These are phyloP conservation scores for Teratosphaeria gauchensis DNA, from an alignment of 2,329 filamentous ascomycete genomes.

Conservation along the genomic window DNA sequence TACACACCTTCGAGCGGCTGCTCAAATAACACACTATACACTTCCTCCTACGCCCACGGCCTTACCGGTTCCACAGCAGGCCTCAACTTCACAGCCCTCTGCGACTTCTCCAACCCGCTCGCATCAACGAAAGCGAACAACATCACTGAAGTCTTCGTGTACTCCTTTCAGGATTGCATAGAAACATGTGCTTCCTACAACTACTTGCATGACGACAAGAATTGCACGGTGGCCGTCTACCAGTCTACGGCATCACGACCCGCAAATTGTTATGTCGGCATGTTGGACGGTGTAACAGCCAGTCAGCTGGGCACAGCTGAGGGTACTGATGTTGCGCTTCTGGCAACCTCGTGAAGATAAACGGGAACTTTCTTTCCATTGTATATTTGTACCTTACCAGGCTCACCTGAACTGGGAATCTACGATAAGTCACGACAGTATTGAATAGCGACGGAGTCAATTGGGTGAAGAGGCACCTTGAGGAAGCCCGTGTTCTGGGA, in stretches of 20 bases:
- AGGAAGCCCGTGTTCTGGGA: background rate
- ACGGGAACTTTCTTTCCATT: background rate
- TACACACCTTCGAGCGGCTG: slow-evolving; percentile 24
- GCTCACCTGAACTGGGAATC: background rate
- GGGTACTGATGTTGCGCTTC: slow-evolving; percentile 18
- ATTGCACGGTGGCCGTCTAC: slow-evolving; percentile 26
- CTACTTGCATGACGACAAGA: slow-evolving; percentile 10
- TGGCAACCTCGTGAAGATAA: background rate
- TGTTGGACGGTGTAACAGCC: slow-evolving; percentile 7
- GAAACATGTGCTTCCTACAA: slow-evolving; percentile 27
- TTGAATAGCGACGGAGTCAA: background rate
- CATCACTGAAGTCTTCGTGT: slow-evolving; percentile 25
- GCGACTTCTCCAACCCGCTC: slow-evolving; percentile 22
- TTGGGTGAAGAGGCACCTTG: background rate
- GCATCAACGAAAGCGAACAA: slow-evolving; percentile 7
- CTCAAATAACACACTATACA: slow-evolving; percentile 24
- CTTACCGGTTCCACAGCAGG: slow-evolving; percentile 8
- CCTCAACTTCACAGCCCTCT: slow-evolving; percentile 25
- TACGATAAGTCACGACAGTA: background rate
- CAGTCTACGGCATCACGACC: slow-evolving; percentile 16
- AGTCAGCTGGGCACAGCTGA: slow-evolving; percentile 7
- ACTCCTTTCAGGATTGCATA: slow-evolving; percentile 28
- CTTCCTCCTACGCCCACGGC: slow-evolving; percentile 13
- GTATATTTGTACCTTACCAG: background rate
- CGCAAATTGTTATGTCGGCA: slow-evolving; percentile 25